phyloP scores from a whole-genome alignment of 441 rosid species.

The Gossypium laxum region DNA sequence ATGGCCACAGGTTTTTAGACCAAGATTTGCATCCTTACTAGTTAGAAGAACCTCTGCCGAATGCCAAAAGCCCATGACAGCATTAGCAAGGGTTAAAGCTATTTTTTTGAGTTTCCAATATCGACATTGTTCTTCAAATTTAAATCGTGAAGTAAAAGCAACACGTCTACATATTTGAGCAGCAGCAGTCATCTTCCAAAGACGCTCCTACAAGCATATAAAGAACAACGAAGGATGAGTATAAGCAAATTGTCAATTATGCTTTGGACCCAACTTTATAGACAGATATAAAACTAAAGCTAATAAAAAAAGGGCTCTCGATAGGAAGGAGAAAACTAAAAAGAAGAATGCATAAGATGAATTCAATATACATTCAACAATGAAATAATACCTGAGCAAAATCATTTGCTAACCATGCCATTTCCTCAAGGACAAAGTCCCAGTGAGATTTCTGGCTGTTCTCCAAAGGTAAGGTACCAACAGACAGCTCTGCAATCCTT shows the following conservation, averaged over 20 bases:
- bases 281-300: neutral
- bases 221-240: conserved; percentile 5
- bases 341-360: conserved; percentile 6
- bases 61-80: conserved; percentile 86
- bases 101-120: conserved; percentile 45
- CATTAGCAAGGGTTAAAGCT: conserved; percentile 62
- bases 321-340: neutral
- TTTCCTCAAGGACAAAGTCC: conserved; percentile 99
- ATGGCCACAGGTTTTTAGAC: conserved; percentile 24
- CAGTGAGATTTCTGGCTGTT: conserved; percentile 57
- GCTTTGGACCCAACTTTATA: neutral
- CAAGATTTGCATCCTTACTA: conserved; percentile 23
- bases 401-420: conserved; percentile 98
- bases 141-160: conserved; percentile 55
- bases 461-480: conserved; percentile 41
- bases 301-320: conserved; percentile 13
- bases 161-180: conserved; percentile 67
- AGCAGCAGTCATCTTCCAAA: conserved; percentile 97
- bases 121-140: conserved; percentile 48
- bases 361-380: neutral
- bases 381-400: conserved; percentile 72
- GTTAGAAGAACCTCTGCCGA: conserved; percentile 45
- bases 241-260: neutral
- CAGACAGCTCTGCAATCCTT: conserved; percentile 77
- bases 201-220: conserved; percentile 61